Evolutionary conservation across 495 filamentous ascomycete genomes (phyloP).

Genomic region (Neurospora sp.): DNA sequence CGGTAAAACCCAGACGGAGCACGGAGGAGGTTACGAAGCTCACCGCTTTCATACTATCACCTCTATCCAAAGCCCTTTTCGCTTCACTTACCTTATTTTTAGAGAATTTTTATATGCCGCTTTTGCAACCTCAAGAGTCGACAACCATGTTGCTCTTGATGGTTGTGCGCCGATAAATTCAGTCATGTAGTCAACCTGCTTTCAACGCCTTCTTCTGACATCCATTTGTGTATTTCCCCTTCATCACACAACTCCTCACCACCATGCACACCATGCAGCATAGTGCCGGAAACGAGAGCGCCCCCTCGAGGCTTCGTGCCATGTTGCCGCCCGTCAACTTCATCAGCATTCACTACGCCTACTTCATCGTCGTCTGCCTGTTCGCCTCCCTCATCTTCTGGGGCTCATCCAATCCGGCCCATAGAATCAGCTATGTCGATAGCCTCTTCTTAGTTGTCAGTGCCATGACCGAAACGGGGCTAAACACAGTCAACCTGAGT

Average conservation of each 20-base stretch:
- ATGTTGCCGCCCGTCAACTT: constrained; percentile 57
- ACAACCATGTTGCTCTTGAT: not conserved
- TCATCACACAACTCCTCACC: not conserved
- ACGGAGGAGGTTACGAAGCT: not conserved
- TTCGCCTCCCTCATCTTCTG: constrained; percentile 64
- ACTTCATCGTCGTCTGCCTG: constrained; percentile 62
- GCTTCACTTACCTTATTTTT: not conserved
- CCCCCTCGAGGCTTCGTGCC: not conserved
- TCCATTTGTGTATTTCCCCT: not conserved
- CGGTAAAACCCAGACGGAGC: not conserved
- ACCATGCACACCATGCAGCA: not conserved
- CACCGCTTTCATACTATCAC: not conserved
- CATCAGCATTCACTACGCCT: constrained; percentile 61
- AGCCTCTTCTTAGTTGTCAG: constrained; percentile 66
- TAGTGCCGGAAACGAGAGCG: not conserved
- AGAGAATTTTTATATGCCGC: not conserved
- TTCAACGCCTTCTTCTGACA: not conserved
- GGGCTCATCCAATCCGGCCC: constrained; percentile 47
- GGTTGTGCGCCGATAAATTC: not conserved
- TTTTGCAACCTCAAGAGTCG: not conserved
- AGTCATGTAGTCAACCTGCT: not conserved
- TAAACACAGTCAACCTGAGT: constrained; percentile 57
- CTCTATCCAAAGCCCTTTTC: not conserved
- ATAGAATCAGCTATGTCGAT: constrained; percentile 62
- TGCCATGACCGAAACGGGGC: constrained; percentile 71